Percentiles rank a stretch among this genome's conserved stretches.
These are phyloP conservation scores for Termitomyces sp. DNA, from an alignment of 768 basidiomycete genomes.

Conservation along the genomic window DNA sequence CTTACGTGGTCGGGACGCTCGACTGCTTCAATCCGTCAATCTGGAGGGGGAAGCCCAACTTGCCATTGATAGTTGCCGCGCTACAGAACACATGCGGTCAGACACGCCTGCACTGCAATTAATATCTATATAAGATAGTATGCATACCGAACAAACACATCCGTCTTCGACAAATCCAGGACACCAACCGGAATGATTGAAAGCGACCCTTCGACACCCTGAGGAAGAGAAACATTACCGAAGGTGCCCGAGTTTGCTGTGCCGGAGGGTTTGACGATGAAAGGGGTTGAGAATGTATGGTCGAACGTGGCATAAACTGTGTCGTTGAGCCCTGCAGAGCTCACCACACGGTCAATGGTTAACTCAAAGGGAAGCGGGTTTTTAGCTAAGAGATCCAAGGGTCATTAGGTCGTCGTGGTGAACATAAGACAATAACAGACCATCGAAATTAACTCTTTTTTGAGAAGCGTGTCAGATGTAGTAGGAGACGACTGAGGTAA, in stretches of 20 bases:
- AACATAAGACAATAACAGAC: conserved; percentile 16
- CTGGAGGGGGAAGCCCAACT: conserved; percentile 31
- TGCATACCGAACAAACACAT: conserved; percentile 36
- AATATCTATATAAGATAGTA: not conserved
- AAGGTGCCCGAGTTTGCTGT: conserved; percentile 59
- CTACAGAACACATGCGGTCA: conserved; percentile 15
- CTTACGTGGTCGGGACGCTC: conserved; percentile 34
- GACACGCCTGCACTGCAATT: not conserved
- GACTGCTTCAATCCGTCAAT: conserved; percentile 33
- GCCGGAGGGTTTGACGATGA: conserved; percentile 46
- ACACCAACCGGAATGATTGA: conserved; percentile 51
- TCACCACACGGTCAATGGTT: conserved; percentile 39
- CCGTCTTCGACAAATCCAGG: conserved; percentile 45
- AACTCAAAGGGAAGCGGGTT: conserved; percentile 46
- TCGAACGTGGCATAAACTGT: conserved; percentile 57
- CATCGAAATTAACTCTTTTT: conserved; percentile 34
- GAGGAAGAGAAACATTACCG: conserved; percentile 50
- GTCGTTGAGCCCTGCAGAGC: conserved; percentile 47
- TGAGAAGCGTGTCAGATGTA: not conserved
- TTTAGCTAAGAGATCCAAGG: conserved; percentile 23
- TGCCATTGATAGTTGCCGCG: conserved; percentile 28
- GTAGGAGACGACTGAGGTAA: not conserved
- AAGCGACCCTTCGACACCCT: conserved; percentile 48
- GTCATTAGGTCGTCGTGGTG: not conserved
- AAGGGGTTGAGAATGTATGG: conserved; percentile 50